Evolutionary conservation across 2,329 filamentous ascomycete species (phyloP).

Genomic region (Diaporthe caulivora): DNA sequence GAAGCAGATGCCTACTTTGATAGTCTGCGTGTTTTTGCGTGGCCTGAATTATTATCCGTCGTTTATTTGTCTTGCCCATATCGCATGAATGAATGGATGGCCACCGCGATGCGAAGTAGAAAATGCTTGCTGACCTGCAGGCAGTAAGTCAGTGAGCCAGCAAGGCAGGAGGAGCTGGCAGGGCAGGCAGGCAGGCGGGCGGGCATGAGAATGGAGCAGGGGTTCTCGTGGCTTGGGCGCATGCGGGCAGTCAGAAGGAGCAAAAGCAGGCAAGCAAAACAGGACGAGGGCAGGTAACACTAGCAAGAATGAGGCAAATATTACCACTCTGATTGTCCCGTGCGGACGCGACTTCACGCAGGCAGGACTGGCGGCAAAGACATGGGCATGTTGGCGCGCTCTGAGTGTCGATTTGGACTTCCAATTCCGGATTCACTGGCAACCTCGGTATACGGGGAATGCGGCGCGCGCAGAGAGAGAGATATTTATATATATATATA

Average conservation of each 20-base stretch:
- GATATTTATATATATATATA: neutral
- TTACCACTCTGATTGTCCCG: neutral
- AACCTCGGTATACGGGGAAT: too few relatives aligned
- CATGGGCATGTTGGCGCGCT: neutral
- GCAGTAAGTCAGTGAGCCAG: conserved; percentile 6
- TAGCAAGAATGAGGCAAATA: conserved; percentile 16
- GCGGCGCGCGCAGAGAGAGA: too few relatives aligned
- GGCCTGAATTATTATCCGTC: neutral
- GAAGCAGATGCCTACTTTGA: neutral
- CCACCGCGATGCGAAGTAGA: neutral
- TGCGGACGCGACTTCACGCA: neutral
- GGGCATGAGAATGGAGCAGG: neutral
- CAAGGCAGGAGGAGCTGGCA: neutral
- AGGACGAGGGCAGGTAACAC: conserved; percentile 19
- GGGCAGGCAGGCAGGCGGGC: neutral
- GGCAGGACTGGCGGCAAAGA: neutral
- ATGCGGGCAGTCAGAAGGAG: conserved; percentile 17
- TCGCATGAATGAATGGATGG: neutral
- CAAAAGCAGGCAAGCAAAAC: conserved; percentile 25
- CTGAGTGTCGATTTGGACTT: neutral
- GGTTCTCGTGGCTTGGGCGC: neutral
- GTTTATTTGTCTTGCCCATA: neutral
- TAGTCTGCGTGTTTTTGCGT: neutral
- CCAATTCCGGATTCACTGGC: neutral
- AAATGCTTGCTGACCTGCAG: conserved; percentile 27